These are phyloP conservation scores for Fusarium scirpi DNA, from an alignment of 2,329 filamentous ascomycete species.

Conservation along the genomic window DNA sequence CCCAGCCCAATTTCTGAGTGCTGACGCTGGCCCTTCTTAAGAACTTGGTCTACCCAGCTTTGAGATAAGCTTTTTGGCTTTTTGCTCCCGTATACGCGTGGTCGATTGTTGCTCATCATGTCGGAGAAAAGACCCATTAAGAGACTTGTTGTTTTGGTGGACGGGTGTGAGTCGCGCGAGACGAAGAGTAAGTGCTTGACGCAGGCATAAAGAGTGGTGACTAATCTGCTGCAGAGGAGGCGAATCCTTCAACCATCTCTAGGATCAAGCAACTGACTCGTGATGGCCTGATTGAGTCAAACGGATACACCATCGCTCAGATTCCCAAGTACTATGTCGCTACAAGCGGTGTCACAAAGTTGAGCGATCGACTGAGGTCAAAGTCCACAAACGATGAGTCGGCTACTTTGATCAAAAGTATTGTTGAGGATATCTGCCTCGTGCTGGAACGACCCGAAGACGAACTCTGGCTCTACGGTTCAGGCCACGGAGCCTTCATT, in stretches of 20 bases:
- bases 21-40: neutral
- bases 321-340: constrained; percentile 37
- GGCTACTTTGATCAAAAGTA: constrained; percentile 31
- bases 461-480: constrained; percentile 45
- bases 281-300: constrained; percentile 25
- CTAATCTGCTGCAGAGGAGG: constrained; percentile 29
- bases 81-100: neutral
- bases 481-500: constrained; percentile 41
- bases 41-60: neutral
- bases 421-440: constrained; percentile 35
- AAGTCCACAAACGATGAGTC: constrained; percentile 35
- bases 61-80: neutral
- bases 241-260: constrained; percentile 38
- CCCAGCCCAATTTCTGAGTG: neutral
- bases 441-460: constrained; percentile 36
- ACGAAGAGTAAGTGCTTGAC: neutral
- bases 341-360: constrained; percentile 10
- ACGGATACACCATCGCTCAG: constrained; percentile 19
- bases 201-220: neutral
- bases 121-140: constrained; percentile 29
- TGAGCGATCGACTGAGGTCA: constrained; percentile 32
- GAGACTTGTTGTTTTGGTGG: constrained; percentile 39
- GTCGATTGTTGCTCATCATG: constrained; percentile 17
- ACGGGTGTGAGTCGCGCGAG: constrained; percentile 31
- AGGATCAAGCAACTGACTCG: constrained; percentile 34